phyloP scores from a whole-genome alignment of 192 early-diverging fungal species.

The Linnemannia zychae region DNA sequence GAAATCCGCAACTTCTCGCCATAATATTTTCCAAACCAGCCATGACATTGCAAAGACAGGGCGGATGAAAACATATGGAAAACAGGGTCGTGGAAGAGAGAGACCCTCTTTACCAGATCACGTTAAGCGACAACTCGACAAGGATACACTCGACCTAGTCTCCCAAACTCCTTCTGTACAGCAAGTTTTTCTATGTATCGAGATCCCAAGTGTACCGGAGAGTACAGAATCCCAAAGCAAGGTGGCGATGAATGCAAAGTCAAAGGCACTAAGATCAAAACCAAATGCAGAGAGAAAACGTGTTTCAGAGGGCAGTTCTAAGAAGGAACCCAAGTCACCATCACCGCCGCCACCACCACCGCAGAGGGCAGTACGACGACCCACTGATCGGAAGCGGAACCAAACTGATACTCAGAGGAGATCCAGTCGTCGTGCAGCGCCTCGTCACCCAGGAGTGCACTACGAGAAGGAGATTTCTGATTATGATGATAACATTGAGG shows the following conservation, averaged over 20 bases:
- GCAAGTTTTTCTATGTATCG: neutral
- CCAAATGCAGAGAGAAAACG: too few relatives aligned
- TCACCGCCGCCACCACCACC: neutral
- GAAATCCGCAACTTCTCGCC: neutral
- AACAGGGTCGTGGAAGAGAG: neutral
- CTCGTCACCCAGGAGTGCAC: neutral
- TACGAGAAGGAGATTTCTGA: neutral
- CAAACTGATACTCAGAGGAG: neutral
- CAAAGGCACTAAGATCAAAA: neutral
- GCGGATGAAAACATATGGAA: neutral
- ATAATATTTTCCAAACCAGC: too few relatives aligned
- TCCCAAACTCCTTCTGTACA: neutral
- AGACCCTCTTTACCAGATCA: neutral
- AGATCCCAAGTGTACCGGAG: neutral
- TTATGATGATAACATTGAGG: too few relatives aligned
- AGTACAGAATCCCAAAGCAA: neutral
- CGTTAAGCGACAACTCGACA: neutral
- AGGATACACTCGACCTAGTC: neutral
- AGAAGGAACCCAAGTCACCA: neutral
- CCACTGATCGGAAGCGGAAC: neutral
- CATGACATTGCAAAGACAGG: neutral
- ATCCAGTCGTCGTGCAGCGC: neutral
- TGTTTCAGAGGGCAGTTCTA: neutral
- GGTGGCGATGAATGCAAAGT: neutral
- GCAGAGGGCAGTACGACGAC: neutral